Base-by-base conservation (phyloP, 1,139 yeast species). In the Ashbya aceris region DNA sequence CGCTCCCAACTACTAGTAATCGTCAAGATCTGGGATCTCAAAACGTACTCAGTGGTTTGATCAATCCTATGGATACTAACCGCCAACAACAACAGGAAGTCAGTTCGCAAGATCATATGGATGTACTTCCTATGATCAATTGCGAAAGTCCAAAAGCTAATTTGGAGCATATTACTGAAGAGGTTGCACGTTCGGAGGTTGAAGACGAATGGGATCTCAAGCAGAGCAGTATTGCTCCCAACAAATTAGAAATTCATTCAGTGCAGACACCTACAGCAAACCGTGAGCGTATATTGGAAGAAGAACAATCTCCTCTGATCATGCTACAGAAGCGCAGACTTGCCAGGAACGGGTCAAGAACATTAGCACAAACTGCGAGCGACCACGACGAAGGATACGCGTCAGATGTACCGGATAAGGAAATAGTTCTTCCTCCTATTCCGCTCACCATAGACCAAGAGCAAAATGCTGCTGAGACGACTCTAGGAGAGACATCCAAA, bases 251-350 rank as follows among this genome's bases (percentile, higher is more conserved):
- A n/a, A 33, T 33, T 8, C 37, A 23, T 34, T 34, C 37, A 4
- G n/a, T 34, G 5, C 20, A 23, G 27, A 34, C 37, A 4, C 37
- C 37, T 23, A 14, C n/a, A 4, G 4, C n/a, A 9, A 6, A 34
- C 11, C 13, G 14, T 10, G 27, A 6, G 10, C 20, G 12, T n/a
- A 30, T 13, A 6, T 4, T 20, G 12, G 39, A 29, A 30, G 44
- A 43, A 27, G 54, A 52, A 32, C 48, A 51, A 27, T 56, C 60
- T 6, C 61, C 61, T 8, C 36, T 53, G 33, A 58, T 55, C 5
- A 31, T 51, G 27, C 51, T 50, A 4, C 59, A 54, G 31, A 52
- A 49, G 39, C 46, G 58, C 32, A 53, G 43, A 40, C 48, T 45
- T 40, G 40, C 46, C 11, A 45, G 56, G 43, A 52, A 49, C 28